phyloP scores from a whole-genome alignment of 129 eudicot species.

The Tagetes patula region DNA sequence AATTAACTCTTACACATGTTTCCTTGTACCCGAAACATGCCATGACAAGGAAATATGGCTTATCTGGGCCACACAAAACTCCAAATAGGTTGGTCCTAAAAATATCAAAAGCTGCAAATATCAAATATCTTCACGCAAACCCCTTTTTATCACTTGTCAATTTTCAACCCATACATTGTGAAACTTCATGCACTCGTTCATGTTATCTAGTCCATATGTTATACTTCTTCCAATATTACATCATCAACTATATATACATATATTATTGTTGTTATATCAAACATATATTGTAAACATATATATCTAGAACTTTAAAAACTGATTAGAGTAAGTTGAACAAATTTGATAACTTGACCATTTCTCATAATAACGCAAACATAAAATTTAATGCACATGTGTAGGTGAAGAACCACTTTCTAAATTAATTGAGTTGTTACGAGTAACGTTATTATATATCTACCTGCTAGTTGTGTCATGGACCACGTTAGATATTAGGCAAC shows the following conservation, averaged over 20 bases:
- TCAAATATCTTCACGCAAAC: not conserved
- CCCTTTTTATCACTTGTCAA: constrained; percentile 6
- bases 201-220: not conserved
- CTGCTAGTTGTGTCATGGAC: not conserved
- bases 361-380: not conserved
- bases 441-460: not conserved
- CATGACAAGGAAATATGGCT: not conserved
- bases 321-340: not conserved
- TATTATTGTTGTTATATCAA: too few relatives aligned
- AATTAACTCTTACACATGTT: too few relatives aligned
- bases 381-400: not conserved
- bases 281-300: too few relatives aligned
- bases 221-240: not conserved
- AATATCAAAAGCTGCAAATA: constrained; percentile 10
- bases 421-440: not conserved
- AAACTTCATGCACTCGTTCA: not conserved
- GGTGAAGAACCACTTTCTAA: not conserved
- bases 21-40: not conserved
- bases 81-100: constrained; percentile 3
- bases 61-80: constrained; percentile 11
- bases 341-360: not conserved
- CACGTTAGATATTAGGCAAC: not conserved
- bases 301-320: too few relatives aligned
- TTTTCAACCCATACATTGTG: constrained; percentile 6
- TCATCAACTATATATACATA: not conserved